Conservation (phyloP, 2,329 filamentous ascomycete genomes). For the Leptographium wingfieldii region DNA sequence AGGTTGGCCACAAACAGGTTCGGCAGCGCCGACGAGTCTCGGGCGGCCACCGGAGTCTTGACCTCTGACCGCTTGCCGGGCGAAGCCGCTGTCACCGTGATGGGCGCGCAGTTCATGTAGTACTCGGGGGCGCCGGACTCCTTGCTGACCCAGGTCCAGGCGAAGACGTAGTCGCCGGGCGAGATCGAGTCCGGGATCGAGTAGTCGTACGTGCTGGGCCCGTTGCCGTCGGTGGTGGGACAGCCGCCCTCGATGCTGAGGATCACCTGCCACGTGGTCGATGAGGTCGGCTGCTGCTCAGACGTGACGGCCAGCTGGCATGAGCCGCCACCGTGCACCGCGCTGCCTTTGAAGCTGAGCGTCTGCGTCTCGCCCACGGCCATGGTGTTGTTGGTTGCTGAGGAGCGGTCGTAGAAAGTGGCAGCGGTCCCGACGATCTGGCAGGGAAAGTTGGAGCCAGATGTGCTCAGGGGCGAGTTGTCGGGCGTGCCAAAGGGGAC, state of each 20-base stretch:
- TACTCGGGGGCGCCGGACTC: constrained; percentile 47
- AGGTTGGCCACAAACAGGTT: constrained; percentile 46
- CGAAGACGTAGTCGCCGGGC: constrained; percentile 34
- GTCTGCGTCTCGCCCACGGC: constrained; percentile 10
- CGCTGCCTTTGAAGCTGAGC: constrained; percentile 18
- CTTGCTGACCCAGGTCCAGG: constrained; percentile 51
- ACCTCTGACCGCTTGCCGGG: constrained; percentile 8
- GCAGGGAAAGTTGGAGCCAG: constrained; percentile 13
- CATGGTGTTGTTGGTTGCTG: constrained; percentile 12
- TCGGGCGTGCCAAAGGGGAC: constrained; percentile 13
- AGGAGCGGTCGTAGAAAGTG: constrained; percentile 23
- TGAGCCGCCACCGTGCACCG: constrained; percentile 19
- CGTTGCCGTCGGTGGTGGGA: constrained; percentile 14
- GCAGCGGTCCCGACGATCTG: constrained; percentile 23
- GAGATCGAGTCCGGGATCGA: constrained; percentile 16
- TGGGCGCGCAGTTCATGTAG: constrained; percentile 56
- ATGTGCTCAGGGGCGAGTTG: constrained; percentile 11
- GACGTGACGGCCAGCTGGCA: constrained; percentile 19
- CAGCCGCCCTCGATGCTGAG: constrained; percentile 21
- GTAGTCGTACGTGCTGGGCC: constrained; percentile 15
- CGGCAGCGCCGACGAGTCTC: constrained; percentile 26
- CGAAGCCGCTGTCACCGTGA: constrained; percentile 29
- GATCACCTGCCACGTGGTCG: constrained; percentile 18
- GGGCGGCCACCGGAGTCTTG: constrained; percentile 12
- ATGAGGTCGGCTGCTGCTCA: constrained; percentile 12